Base-by-base conservation (phyloP, 2,329 filamentous ascomycete species). In the Venturia carpophila region DNA sequence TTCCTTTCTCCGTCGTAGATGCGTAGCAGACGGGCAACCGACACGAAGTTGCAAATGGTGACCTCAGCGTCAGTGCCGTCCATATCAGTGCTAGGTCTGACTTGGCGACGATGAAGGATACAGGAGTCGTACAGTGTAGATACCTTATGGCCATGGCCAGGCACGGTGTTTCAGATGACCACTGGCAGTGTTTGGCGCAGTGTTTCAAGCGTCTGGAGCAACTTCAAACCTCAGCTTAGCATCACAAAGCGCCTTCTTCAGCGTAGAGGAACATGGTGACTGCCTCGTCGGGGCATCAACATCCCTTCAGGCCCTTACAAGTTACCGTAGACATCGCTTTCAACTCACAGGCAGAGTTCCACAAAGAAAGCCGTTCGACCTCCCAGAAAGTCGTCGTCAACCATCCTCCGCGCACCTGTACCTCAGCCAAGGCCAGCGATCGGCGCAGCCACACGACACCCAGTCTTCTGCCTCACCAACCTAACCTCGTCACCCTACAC, bases 361-460 rank as follows among this genome's bases (percentile, higher is more conserved):
- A n/a, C 24, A 5, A 1, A 34, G n/a, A 34, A 34, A 56, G 49
- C 30, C 4, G 49, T 34, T 56, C 49, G n/a, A 19, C 27, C 27
- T 56, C 30, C 19, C 34, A 34, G 30, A 17, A 34, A 15, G 10
- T 55, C 49, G 11, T 34, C 19, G 19, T 34, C 17, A 37, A 56
- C 13, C 9, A 30, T 34, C 24, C n/a, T 56, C 34, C 5, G 9
- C 45, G 30, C 6, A 6, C 30, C 30, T 6, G 30, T 34, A 3
- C 30, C 39, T 11, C 4, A 41, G 45, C 3, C 5, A 27, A 56
- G 15, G 49, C 11, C 49, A 34, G 3, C 30, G 27, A 56, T 56
- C 19, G 49, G n/a, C 45, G n/a, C 45, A 56, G 49, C 49, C 49
- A 56, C 49, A 47, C 45, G 45, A 47, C 45, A 30, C 11, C 24